Base-by-base conservation (phyloP, 257 asterid genomes). In the Eustoma russellianum region DNA sequence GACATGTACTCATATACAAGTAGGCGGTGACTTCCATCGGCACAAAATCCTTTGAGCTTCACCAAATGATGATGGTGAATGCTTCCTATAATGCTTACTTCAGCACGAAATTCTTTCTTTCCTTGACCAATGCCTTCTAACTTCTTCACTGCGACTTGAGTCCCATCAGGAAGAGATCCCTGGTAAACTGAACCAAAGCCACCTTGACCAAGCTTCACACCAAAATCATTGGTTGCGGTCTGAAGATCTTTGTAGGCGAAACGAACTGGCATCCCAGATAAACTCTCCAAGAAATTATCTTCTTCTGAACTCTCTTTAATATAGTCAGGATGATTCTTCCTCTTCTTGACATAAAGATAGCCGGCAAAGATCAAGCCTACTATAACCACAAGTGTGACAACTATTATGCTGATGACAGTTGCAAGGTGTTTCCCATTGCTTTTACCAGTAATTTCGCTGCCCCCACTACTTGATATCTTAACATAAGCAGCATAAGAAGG, bases 101-200 rank as follows among this genome's bases (percentile, higher is more conserved):
- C 99, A 5, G 99, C 94, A 0, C 97, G 88, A 16, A 92, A 92
- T 61, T 92, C 99, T 24, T 92, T 92, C 87, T 88, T 88, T 38
- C 99, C 99, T 56, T 88, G 99, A 2, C 97, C 95, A 13, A 88
- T 72, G 5, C 95, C 95, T 78, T 92, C 99, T 70, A 92, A 54
- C 63, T 92, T 66, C 66, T 92, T 92, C 65, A 88, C 97, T 19
- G 99, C 97, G 33, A 92, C 3, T 3, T 48, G 79, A 13, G 79
- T 68, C 12, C 99, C 99, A 54, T 92, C 97, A 0, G 70, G 81
- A 17, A 92, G 97, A 17, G 57, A 49, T 7, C 97, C 99, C 13
- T 67, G 73, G 57, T 88, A 92, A 62, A 92, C 99, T 0, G 99
- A 92, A 34, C 99, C 99, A 35, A 92, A 92, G 35, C 99, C 99